Evolutionary conservation across 768 basidiomycete genomes (phyloP), one percentile per base, ranked within the genome.

Genomic region (Tulasnella sp.): DNA sequence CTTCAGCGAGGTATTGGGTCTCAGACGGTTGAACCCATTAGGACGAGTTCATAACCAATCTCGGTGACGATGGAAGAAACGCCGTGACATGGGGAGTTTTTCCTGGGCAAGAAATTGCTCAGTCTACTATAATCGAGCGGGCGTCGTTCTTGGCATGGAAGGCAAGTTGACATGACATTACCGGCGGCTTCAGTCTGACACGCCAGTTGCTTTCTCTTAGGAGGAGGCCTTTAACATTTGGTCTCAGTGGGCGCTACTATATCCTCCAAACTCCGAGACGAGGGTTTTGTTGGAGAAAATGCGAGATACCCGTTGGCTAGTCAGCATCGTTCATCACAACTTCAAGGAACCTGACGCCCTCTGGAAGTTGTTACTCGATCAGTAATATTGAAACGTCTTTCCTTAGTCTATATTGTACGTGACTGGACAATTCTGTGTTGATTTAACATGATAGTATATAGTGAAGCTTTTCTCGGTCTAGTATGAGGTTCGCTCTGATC

Each of bases 51-150:
- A 86, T 87, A 80, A 95, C 90, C 16, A 99, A 98, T 83, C 89
- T 97, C 32, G 86, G 89, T 0, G 90, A 91, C 70, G 90, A 89
- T 44, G 92, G 90, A 18, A 89, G 93, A 77, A 98, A 98, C 83
- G 96, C 96, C 0, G 98, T 99, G 9, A 99, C 98, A 0, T 99
- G 98, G 98, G 98, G 96, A 77, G 92, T 99, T 7, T 99, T 99
- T 84, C 94, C 96, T 0, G 98, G 95, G 0, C 93, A 98, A 83
- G 98, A 99, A 84, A 92, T 99, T 70, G 89, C 92, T 1, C 97
- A 98, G 82, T 94, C 97, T 6, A 99, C 98, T 0, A 95, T 99
- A 81, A 99, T 99, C 46, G 98, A 98, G 82, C 90, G 89, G 73
- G 92, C 95, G 82, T 97, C 95, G 18, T 99, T 99, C 87, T 85